Conservation (phyloP, 2,329 filamentous ascomycete species). For the Xylariaceae sp. region DNA sequence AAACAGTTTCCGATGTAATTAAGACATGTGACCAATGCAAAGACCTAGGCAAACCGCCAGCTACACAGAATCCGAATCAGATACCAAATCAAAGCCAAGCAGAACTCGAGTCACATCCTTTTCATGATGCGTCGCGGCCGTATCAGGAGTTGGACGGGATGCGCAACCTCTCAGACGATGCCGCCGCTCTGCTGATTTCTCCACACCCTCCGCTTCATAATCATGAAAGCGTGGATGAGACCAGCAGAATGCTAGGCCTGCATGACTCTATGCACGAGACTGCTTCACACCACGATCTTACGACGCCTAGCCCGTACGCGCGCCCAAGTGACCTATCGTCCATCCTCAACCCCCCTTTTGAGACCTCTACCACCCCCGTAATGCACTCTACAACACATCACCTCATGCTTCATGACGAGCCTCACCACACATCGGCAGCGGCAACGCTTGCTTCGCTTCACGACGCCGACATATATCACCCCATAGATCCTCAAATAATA, state of each 20-base stretch:
- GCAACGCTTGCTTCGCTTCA: slow-evolving; percentile 27
- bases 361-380: slow-evolving; percentile 15
- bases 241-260: slow-evolving; percentile 22
- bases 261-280: slow-evolving; percentile 17
- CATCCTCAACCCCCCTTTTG: slow-evolving; percentile 34
- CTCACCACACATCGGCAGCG: slow-evolving; percentile 20
- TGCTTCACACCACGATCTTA: slow-evolving; percentile 20
- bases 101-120: not conserved
- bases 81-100: slow-evolving; percentile 8
- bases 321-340: slow-evolving; percentile 47
- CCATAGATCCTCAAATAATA: slow-evolving; percentile 59
- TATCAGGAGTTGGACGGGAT: slow-evolving; percentile 20
- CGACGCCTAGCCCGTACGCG: slow-evolving; percentile 38
- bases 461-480: slow-evolving; percentile 42
- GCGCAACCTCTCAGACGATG: slow-evolving; percentile 6
- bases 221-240: slow-evolving; percentile 18
- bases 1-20: slow-evolving; percentile 92
- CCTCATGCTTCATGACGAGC: slow-evolving; percentile 31
- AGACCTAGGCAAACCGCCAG: slow-evolving; percentile 13
- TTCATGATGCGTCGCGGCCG: slow-evolving; percentile 12
- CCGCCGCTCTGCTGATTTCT: slow-evolving; percentile 16
- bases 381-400: slow-evolving; percentile 25
- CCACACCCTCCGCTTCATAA: slow-evolving; percentile 11
- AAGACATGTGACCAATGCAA: slow-evolving; percentile 88
- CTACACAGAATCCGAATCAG: slow-evolving; percentile 13